phyloP scores from a whole-genome alignment of 2,329 filamentous ascomycete genomes.

The Beauveria sp. region DNA sequence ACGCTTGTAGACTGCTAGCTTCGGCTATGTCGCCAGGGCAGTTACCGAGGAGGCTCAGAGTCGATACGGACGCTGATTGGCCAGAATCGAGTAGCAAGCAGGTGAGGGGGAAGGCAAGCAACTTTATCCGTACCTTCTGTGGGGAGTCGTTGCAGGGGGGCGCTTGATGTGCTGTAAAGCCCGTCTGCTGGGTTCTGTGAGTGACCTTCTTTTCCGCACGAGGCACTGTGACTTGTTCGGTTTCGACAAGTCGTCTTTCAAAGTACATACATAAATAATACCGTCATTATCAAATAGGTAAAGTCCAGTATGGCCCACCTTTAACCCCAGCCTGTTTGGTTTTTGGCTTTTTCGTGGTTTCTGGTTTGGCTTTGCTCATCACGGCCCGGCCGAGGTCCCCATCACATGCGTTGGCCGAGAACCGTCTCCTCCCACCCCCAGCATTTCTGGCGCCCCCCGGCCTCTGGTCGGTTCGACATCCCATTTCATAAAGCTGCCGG shows the following conservation, averaged over 20 bases:
- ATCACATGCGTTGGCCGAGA: conserved; percentile 23
- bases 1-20: background rate
- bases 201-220: too few species aligned
- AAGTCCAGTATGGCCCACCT: background rate
- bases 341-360: background rate
- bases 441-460: background rate
- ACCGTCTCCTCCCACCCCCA: background rate
- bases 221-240: too few species aligned
- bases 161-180: background rate
- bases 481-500: conserved; percentile 9
- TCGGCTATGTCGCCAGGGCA: conserved; percentile 4
- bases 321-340: background rate
- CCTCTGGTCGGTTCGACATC: background rate
- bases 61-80: conserved; percentile 9
- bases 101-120: background rate
- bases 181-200: too few species aligned
- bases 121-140: background rate
- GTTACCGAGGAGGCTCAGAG: conserved; percentile 8
- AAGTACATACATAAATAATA: too few species aligned
- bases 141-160: background rate
- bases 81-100: background rate
- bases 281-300: too few species aligned
- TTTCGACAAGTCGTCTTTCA: too few species aligned
- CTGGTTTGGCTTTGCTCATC: background rate
- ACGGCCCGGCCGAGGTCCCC: conserved; percentile 24